These are phyloP conservation scores for Phytopythium kandeliae DNA, from an alignment of 352 stramenopile species.

Conservation along the genomic window DNA sequence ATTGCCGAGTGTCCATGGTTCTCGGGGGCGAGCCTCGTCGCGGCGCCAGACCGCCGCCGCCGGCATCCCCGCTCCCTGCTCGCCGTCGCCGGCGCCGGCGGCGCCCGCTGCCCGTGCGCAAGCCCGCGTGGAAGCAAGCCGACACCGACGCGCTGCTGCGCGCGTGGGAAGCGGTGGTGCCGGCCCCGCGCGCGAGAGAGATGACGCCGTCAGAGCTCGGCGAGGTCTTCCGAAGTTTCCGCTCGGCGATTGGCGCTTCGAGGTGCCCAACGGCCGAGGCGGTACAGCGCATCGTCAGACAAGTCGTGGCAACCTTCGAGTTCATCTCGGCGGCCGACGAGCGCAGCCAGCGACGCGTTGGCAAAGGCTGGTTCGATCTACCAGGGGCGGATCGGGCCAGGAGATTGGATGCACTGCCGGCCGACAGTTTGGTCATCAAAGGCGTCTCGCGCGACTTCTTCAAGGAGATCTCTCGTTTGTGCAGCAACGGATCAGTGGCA, in stretches of 20 bases:
- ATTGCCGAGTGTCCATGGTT: too few species aligned
- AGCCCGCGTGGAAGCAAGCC: neutral
- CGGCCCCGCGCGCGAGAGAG: conserved; percentile 19
- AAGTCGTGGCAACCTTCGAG: conserved; percentile 22
- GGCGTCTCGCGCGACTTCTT: conserved; percentile 20
- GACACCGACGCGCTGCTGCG: conserved; percentile 24
- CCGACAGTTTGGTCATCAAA: conserved; percentile 19
- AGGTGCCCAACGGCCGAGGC: conserved; percentile 17
- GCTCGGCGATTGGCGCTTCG: conserved; percentile 6
- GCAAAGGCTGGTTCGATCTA: conserved; percentile 25
- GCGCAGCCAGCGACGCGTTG: conserved; percentile 7
- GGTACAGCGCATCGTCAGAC: conserved; percentile 22
- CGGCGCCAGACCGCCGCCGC: too few species aligned
- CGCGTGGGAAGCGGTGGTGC: conserved; percentile 25
- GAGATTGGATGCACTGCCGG: conserved; percentile 17
- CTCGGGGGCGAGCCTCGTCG: too few species aligned
- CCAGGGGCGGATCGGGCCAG: conserved; percentile 19
- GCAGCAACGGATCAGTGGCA: conserved; percentile 1
- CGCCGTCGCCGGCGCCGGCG: neutral
- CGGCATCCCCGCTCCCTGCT: too few species aligned
- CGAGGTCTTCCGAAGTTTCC: conserved; percentile 23
- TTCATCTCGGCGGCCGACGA: conserved; percentile 26
- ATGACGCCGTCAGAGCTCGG: conserved; percentile 15
- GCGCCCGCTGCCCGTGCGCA: neutral
- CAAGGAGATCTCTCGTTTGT: conserved; percentile 16